Percentiles rank a stretch among this genome's conserved stretches.
phyloP scores from a whole-genome alignment of 495 filamentous ascomycete genomes.

The Xylaria bambusicola region DNA sequence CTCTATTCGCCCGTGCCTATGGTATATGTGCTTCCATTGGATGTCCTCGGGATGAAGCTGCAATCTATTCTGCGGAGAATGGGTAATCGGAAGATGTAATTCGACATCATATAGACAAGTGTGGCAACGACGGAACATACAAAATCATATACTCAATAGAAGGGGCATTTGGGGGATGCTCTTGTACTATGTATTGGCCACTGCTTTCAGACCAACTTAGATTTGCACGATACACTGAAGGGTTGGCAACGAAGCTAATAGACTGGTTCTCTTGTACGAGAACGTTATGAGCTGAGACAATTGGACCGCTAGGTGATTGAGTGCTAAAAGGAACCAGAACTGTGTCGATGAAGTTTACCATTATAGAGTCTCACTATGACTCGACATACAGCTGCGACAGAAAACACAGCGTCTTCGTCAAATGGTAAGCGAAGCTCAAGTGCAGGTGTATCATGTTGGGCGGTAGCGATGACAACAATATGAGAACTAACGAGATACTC shows the following conservation, averaged over 20 bases:
- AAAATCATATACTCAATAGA: not conserved
- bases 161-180: not conserved
- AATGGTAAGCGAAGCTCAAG: not conserved
- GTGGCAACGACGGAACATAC: too few relatives aligned
- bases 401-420: not conserved
- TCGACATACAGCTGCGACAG: not conserved
- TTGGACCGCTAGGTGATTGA: too few relatives aligned
- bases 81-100: constrained; percentile 15
- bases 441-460: not conserved
- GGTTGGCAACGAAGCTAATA: too few relatives aligned
- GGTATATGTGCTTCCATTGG: too few relatives aligned
- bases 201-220: not conserved
- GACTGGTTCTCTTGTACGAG: not conserved
- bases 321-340: too few relatives aligned
- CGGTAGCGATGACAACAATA: not conserved
- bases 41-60: constrained; percentile 2
- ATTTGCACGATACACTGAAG: not conserved
- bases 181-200: not conserved
- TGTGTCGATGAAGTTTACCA: too few relatives aligned
- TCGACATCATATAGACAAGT: not conserved
- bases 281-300: not conserved
- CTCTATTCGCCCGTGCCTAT: constrained; percentile 3
- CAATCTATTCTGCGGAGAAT: constrained; percentile 17
- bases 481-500: not conserved
- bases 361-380: not conserved